Evolutionary conservation across 768 basidiomycete genomes (phyloP).

Genomic region (Hericium alpestre): DNA sequence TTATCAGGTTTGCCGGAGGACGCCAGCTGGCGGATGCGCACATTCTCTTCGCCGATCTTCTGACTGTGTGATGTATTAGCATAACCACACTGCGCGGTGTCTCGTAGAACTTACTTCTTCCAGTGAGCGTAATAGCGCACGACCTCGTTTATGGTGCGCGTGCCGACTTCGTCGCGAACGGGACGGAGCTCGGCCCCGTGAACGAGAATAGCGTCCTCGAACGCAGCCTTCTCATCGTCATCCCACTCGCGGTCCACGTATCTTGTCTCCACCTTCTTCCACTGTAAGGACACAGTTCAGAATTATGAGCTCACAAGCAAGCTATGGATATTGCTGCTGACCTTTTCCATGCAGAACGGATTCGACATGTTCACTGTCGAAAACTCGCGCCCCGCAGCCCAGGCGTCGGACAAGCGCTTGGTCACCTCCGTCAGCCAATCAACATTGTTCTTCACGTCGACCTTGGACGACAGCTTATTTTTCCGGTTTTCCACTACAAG

Average conservation of each 20-base stretch:
- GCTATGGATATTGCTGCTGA: conserved; percentile 16
- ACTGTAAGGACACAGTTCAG: conserved; percentile 30
- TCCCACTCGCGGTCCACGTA: conserved; percentile 67
- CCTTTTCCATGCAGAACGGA: conserved; percentile 53
- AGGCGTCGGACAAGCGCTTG: conserved; percentile 61
- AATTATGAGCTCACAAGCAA: conserved; percentile 1
- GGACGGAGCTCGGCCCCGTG: conserved; percentile 74
- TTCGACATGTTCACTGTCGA: conserved; percentile 56
- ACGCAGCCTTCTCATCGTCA: conserved; percentile 56
- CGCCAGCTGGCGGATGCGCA: conserved; percentile 6
- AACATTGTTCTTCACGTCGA: conserved; percentile 45
- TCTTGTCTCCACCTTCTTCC: conserved; percentile 58
- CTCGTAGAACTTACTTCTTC: conserved; percentile 52
- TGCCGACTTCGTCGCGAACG: conserved; percentile 63
- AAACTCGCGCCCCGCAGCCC: conserved; percentile 43
- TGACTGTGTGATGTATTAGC: conserved; percentile 27
- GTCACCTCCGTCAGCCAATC: conserved; percentile 77
- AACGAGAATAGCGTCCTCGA: conserved; percentile 64
- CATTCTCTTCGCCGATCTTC: conserved; percentile 62
- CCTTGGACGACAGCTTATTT: conserved; percentile 40
- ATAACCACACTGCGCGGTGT: conserved; percentile 2
- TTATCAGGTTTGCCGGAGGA: background rate
- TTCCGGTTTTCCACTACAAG: conserved; percentile 58
- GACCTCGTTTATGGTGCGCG: conserved; percentile 62
- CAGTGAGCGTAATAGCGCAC: conserved; percentile 79